Evolutionary conservation across 2,329 filamentous ascomycete species (phyloP).

Genomic region (Conoideocrella luteorostrata): DNA sequence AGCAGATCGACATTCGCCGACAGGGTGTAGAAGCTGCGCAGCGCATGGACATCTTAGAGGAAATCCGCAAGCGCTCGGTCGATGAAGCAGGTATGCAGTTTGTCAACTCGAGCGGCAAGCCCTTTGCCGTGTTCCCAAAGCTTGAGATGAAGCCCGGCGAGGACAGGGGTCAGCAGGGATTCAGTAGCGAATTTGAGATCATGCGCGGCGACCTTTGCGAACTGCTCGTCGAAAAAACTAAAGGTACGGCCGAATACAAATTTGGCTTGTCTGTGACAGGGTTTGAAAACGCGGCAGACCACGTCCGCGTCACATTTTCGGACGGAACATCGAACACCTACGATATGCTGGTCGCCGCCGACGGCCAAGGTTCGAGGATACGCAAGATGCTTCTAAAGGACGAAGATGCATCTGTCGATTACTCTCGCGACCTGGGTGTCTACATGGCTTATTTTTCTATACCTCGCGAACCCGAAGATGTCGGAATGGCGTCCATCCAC

Average conservation of each 20-base stretch:
- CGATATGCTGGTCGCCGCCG: slow-evolving; percentile 49
- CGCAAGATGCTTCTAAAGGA: slow-evolving; percentile 20
- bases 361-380: slow-evolving; percentile 32
- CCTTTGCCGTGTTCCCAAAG: slow-evolving; percentile 30
- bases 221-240: slow-evolving; percentile 39
- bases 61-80: slow-evolving; percentile 31
- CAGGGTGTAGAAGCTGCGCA: slow-evolving; percentile 32
- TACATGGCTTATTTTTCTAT: slow-evolving; percentile 36
- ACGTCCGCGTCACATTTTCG: slow-evolving; percentile 32
- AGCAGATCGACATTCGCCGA: slow-evolving; percentile 40
- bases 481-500: slow-evolving; percentile 19
- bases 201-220: slow-evolving; percentile 50
- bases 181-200: slow-evolving; percentile 53
- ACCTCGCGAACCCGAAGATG: slow-evolving; percentile 17
- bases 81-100: slow-evolving; percentile 42
- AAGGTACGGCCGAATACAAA: slow-evolving; percentile 18
- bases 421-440: slow-evolving; percentile 12
- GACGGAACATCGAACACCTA: slow-evolving; percentile 36
- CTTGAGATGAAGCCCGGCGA: slow-evolving; percentile 29
- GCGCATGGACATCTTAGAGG: slow-evolving; percentile 32
- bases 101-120: slow-evolving; percentile 33
- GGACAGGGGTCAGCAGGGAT: slow-evolving; percentile 28
- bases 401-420: slow-evolving; percentile 16
- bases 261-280: slow-evolving; percentile 24
- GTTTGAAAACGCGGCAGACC: slow-evolving; percentile 21